Percentiles rank a stretch among this genome's conserved stretches.
These are phyloP conservation scores for Aspergillus sp. DNA, from an alignment of 2,329 filamentous ascomycete species.

Conservation along the genomic window DNA sequence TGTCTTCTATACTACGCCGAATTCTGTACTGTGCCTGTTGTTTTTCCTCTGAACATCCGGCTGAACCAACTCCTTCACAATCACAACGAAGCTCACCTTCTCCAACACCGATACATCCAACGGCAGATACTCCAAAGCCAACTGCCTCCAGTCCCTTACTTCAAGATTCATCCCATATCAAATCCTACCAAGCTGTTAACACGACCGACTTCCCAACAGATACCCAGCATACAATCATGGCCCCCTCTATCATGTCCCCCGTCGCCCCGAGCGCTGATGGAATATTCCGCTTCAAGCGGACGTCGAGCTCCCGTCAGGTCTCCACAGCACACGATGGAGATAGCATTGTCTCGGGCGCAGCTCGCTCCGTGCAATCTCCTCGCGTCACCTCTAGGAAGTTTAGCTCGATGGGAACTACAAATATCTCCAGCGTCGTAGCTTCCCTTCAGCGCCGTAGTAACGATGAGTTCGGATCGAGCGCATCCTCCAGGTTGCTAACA, in stretches of 20 bases:
- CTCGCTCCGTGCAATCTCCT: neutral
- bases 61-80: neutral
- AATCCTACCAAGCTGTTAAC: too few relatives aligned
- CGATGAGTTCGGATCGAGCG: constrained; percentile 12
- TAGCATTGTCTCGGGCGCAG: constrained; percentile 4
- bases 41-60: neutral
- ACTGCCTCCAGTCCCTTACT: too few relatives aligned
- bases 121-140: too few relatives aligned
- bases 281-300: constrained; percentile 2
- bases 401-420: constrained; percentile 9
- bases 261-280: neutral
- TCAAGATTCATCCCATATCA: too few relatives aligned
- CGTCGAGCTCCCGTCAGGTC: constrained; percentile 4
- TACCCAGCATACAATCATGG: too few relatives aligned
- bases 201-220: too few relatives aligned
- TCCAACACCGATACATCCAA: too few relatives aligned
- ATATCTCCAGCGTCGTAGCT: constrained; percentile 16
- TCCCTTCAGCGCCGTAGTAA: constrained; percentile 16
- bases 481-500: constrained; percentile 12
- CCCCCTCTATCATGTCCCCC: constrained; percentile 4
- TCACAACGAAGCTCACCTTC: too few relatives aligned
- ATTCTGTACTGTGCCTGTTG: neutral
- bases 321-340: constrained; percentile 12
- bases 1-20: neutral
- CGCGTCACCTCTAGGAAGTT: constrained; percentile 12